phyloP scores from a whole-genome alignment of 192 early-diverging fungal species.

The Chytriomyces confervae region DNA sequence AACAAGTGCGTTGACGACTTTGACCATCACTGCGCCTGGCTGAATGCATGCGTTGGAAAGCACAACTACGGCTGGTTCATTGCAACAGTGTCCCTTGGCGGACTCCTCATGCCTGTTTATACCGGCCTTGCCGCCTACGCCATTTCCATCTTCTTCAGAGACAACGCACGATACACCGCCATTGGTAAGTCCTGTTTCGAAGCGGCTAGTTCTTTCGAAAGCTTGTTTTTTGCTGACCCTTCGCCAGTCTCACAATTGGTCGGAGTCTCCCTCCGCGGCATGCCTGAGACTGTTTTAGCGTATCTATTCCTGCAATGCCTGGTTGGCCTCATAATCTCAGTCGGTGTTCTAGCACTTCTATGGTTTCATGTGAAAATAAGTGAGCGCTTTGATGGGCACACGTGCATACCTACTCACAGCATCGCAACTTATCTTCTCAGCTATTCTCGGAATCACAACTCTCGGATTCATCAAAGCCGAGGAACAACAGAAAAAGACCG shows the following conservation, averaged over 20 bases:
- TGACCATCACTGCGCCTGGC: slow-evolving; percentile 15
- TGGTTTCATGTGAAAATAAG: slow-evolving; percentile 14
- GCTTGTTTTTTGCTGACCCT: too few species aligned
- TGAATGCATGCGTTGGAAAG: slow-evolving; percentile 9
- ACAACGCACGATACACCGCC: background rate
- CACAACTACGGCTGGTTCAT: background rate
- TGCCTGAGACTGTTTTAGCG: background rate
- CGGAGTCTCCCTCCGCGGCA: background rate
- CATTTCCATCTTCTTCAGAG: background rate
- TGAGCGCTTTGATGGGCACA: background rate
- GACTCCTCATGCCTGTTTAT: background rate
- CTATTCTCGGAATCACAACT: slow-evolving; percentile 13
- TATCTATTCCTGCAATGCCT: background rate
- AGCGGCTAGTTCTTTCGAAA: background rate
- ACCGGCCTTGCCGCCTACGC: background rate
- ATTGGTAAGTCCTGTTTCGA: background rate
- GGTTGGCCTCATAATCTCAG: background rate
- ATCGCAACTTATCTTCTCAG: background rate
- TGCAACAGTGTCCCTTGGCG: background rate
- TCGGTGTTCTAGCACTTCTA: background rate
- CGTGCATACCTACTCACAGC: background rate
- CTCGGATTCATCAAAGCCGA: background rate
- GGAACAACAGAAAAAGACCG: background rate
- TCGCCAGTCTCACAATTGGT: background rate
- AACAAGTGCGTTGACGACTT: slow-evolving; percentile 8